Base-by-base conservation (phyloP, 306 rosid genomes). In the Gleditsia sinensis region DNA sequence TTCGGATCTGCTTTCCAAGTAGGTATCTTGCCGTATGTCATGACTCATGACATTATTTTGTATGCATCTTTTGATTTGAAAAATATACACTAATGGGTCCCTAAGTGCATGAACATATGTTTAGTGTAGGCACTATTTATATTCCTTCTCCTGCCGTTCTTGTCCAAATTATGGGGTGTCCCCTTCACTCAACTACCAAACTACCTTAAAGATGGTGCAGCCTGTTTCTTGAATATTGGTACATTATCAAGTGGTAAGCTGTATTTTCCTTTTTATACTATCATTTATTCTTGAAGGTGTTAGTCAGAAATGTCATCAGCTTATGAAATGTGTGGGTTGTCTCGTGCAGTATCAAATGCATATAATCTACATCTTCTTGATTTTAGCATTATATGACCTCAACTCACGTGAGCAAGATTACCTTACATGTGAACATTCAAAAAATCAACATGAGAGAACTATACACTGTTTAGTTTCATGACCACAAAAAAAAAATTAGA, bases 1-100 rank as follows among this genome's bases (percentile, higher is more conserved):
- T 91, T 83, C 16, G 98, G 98, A 78, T 93, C 97, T 65, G 97
- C 91, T 74, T 93, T 86, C 82, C 97, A 93, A 79, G 98, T 93
- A 81, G 65, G 93, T 74, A 67, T 71, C 72, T 78, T 53, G 68
- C 57, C 61, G 56, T 24, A 45, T 28, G 23, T 75, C 28, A 14
- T 8, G 17, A 48, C n/a, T n/a, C n/a, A n/a, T n/a, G n/a, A 28
- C 20, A 57, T 27, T 57, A 25, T 50, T 61, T 6, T 7, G 28
- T 19, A 20, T 64, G 62, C 75, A 60, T 57, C 55, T 61, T 59
- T 67, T 34, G 7, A 10, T 28, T 68, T 9, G 19, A 58, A 40
- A 24, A 45, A 67, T 49, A 13, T 43, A 37, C 73, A 32, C 5
- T 28, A 63, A 62, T 43, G 39, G 54, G 65, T 54, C 59, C 71